Percentiles rank a stretch among this genome's conserved stretches.
Evolutionary conservation across 2,329 filamentous ascomycete genomes (phyloP).

Genomic region (Grosmannia huntii): DNA sequence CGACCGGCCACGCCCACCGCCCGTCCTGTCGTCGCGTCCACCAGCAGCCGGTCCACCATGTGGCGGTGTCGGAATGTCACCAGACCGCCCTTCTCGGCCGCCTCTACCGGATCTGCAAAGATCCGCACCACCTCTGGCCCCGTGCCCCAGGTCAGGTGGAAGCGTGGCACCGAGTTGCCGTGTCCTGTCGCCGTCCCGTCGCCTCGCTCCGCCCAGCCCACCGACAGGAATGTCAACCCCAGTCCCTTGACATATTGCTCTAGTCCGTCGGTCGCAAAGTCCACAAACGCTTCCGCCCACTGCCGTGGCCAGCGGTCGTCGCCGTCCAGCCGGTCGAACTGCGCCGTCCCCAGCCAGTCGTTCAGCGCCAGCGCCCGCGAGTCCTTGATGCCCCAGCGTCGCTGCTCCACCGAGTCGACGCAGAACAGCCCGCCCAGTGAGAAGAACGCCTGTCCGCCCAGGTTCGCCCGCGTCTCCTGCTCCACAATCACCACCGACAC

Average conservation of each 20-base stretch:
- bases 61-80: constrained; percentile 44
- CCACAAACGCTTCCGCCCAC: constrained; percentile 52
- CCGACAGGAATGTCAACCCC: constrained; percentile 38
- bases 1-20: constrained; percentile 40
- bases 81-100: constrained; percentile 37
- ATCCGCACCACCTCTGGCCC: constrained; percentile 46
- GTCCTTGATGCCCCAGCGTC: constrained; percentile 45
- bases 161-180: constrained; percentile 50
- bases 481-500: constrained; percentile 41
- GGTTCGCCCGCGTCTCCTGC: constrained; percentile 42
- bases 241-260: constrained; percentile 41
- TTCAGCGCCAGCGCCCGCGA: constrained; percentile 41
- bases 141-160: constrained; percentile 49
- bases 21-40: constrained; percentile 35
- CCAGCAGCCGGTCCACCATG: constrained; percentile 40
- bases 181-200: constrained; percentile 42
- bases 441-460: constrained; percentile 53
- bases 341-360: constrained; percentile 45
- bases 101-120: constrained; percentile 42
- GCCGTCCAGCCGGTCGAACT: constrained; percentile 38
- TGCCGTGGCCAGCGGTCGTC: constrained; percentile 45
- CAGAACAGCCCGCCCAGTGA: constrained; percentile 49
- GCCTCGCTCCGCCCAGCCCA: constrained; percentile 50
- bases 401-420: constrained; percentile 44
- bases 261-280: constrained; percentile 47